phyloP scores from a whole-genome alignment of 768 basidiomycete genomes.

The Tricholomella constricta region DNA sequence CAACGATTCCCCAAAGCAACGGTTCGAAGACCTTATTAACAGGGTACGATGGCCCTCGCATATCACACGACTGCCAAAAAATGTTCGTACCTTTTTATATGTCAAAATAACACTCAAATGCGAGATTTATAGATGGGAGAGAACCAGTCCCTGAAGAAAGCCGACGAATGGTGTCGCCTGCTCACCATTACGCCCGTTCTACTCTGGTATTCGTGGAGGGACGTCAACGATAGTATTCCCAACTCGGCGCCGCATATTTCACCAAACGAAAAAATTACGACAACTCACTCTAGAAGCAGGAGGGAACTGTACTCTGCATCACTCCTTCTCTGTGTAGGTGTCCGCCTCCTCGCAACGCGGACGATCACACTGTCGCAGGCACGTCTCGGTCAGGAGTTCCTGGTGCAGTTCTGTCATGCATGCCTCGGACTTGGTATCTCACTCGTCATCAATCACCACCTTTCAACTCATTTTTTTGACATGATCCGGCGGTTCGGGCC shows the following conservation, averaged over 20 bases:
- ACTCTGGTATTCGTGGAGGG: slow-evolving; percentile 29
- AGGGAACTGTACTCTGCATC: slow-evolving; percentile 12
- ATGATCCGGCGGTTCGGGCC: slow-evolving; percentile 30
- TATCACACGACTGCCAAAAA: slow-evolving; percentile 32
- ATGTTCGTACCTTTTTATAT: too few species aligned
- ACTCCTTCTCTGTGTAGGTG: slow-evolving; percentile 21
- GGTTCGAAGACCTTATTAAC: slow-evolving; percentile 28
- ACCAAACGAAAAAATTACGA: slow-evolving; percentile 13
- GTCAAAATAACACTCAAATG: too few species aligned
- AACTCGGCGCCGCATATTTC: slow-evolving; percentile 18
- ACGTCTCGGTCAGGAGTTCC: slow-evolving; percentile 21
- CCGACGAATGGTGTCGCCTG: slow-evolving; percentile 32
- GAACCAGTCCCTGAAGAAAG: slow-evolving; percentile 34
- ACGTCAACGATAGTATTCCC: slow-evolving; percentile 21
- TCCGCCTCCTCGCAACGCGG: slow-evolving; percentile 17
- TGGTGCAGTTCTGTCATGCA: slow-evolving; percentile 19
- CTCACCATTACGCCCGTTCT: slow-evolving; percentile 26
- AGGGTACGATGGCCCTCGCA: slow-evolving; percentile 30
- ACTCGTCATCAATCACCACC: slow-evolving; percentile 29
- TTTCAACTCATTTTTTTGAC: slow-evolving; percentile 24
- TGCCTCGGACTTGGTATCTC: slow-evolving; percentile 16
- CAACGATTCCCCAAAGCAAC: slow-evolving; percentile 17
- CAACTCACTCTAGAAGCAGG: slow-evolving; percentile 15
- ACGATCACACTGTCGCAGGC: slow-evolving; percentile 26
- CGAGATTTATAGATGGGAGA: slow-evolving; percentile 28